Evolutionary conservation across 257 asterid species (phyloP), one percentile per base, ranked within the genome.

Genomic region (Euphrasia confusa): DNA sequence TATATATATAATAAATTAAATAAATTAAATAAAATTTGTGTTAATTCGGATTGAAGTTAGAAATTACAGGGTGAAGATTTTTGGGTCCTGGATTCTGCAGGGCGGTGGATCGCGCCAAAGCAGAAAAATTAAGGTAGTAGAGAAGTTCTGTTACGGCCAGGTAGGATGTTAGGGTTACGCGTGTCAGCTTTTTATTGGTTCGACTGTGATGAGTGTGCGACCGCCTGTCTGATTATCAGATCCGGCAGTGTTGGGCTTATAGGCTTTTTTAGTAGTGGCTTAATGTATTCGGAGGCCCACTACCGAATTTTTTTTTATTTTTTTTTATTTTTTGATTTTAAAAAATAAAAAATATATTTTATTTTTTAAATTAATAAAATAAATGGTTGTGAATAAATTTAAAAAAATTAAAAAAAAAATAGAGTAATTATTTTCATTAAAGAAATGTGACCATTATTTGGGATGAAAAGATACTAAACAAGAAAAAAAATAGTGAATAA

Each of bases 71-170:
- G 71, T 12, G 67, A 61, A 71, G 3, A 0, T 4, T 21, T 70
- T 83, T 83, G 78, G 93, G 90, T 79, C 94, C 94, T 74, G 79
- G 76, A 68, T 68, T 80, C 71, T 71, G 82, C 77, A 57, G 83
- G 58, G 70, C 72, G 73, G 71, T 74, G 73, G 71, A 68, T 63
- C 82, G 95, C 92, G 87, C 80, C 82, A 76, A 77, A 48, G 58
- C 17, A 53, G 57, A 73, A 74, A 60, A 60, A 50, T 62, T 74
- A 47, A 50, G 50, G 68, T 44, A 60, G 77, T 42, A 71, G 14
- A 26, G 50, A 55, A 48, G 12, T 54, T 61, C 27, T 39, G 70
- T 77, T 4, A 30, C 33, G 4, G 33, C 33, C 72, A 60, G 14
- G 11, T 10, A 30, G 57, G 40, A 18, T 59, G 32, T 40, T 14